Evolutionary conservation across 345 rosid species (phyloP).

Genomic region (Gossypioides kirkii): DNA sequence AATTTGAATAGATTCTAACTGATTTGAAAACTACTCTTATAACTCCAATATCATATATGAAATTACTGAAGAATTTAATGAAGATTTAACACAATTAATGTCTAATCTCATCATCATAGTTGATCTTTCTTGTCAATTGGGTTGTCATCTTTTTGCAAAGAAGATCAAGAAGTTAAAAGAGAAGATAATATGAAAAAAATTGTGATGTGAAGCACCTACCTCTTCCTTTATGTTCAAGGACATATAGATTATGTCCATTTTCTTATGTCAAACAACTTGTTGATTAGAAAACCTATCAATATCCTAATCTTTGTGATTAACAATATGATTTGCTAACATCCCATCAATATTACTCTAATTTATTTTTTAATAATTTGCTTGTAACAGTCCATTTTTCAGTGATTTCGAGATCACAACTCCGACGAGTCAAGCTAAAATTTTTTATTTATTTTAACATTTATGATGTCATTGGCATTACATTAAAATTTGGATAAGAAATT

Average conservation of each 20-base stretch:
- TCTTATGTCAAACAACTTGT: conserved; percentile 29
- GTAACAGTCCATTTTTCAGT: too few species aligned
- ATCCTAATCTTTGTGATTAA: conserved; percentile 14
- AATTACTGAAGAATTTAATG: conserved; percentile 38
- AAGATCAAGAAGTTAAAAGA: conserved; percentile 16
- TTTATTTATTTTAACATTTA: too few species aligned
- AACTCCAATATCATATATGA: conserved; percentile 6
- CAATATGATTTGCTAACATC: conserved; percentile 19
- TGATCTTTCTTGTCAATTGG: conserved; percentile 59
- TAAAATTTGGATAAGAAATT: too few species aligned
- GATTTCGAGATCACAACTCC: too few species aligned
- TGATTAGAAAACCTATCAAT: conserved; percentile 27
- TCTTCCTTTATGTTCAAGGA: conserved; percentile 31
- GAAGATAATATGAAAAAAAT: conserved; percentile 16
- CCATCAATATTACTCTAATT: too few species aligned
- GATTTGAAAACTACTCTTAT: too few species aligned
- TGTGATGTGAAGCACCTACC: not conserved
- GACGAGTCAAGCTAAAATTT: too few species aligned
- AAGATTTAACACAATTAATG: conserved; percentile 30
- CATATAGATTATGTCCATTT: conserved; percentile 26
- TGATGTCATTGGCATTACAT: too few species aligned
- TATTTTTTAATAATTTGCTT: too few species aligned
- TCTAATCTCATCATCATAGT: conserved; percentile 52
- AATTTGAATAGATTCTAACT: too few species aligned
- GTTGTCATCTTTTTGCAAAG: conserved; percentile 31